Base-by-base conservation (phyloP, 306 rosid species). In the Amphicarpaea edgeworthii region DNA sequence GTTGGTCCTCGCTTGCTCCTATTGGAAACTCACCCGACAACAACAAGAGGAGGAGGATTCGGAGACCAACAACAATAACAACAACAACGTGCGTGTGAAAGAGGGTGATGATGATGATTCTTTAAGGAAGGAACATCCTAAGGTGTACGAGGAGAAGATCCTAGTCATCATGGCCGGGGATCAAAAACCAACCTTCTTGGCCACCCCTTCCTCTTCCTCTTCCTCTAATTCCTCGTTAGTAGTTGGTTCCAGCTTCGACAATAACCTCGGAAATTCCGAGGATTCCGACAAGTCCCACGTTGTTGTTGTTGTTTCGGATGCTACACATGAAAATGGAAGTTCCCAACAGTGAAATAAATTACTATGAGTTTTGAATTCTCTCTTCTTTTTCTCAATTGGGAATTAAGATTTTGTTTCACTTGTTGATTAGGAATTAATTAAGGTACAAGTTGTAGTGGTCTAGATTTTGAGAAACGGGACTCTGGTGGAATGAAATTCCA, bases 141-240 rank as follows among this genome's bases (percentile, higher is more conserved):
- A 78, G 77, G 83, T 76, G 34, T 83, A 67, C 2, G 88, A 90
- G 32, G 92, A 92, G 49, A 89, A 86, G 54, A 7, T 90, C 46
- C 67, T 95, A 75, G 98, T 95, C 51, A 85, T 92, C 8, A 90
- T 95, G 97, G 97, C 98, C 0, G 97, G 97, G 28, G 86, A 92
- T 12, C 68, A 84, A n/a, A 82, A 34, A 6, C 96, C 98, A 49
- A 87, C 92, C 0, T 90, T 77, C 81, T 87, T 95, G 81, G 98
- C 98, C 79, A 86, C 88, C 14, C 97, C 93, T 5, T 81, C 79
- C 4, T 30, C 6, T 4, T 30, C 37, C 37, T 24, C 2, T 3
- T 3, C 28, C 28, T 1, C 1, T 24, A 24, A 24, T 24, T 24
- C 28, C 1, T 24, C 28, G 3, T 24, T 15, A 12, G 24, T 23